These are phyloP conservation scores for Aspergillus pseudonomiae DNA, from an alignment of 2,329 filamentous ascomycete genomes.

Conservation along the genomic window DNA sequence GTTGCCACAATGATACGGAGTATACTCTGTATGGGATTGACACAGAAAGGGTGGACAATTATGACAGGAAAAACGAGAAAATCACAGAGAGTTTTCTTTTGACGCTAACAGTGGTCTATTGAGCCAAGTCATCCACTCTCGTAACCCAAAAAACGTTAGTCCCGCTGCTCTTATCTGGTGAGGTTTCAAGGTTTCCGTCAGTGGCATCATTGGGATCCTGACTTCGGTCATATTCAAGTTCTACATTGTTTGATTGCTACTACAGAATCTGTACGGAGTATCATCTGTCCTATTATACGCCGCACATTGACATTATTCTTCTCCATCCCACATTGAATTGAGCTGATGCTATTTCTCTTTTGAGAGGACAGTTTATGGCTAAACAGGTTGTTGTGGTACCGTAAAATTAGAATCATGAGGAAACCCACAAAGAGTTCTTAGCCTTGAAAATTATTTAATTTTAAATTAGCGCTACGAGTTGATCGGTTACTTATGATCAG, in stretches of 20 bases:
- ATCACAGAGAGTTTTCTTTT: background rate
- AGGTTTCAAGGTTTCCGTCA: background rate
- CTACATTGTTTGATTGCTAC: background rate
- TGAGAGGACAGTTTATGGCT: background rate
- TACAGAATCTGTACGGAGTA: background rate
- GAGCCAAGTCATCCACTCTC: slow-evolving; percentile 7
- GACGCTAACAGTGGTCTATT: slow-evolving; percentile 1
- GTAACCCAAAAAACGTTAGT: background rate
- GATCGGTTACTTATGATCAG: slow-evolving; percentile 8
- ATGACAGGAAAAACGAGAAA: background rate
- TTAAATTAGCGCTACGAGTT: background rate
- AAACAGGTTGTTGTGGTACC: background rate
- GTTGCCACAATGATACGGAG: background rate
- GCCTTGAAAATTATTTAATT: background rate
- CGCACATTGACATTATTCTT: background rate
- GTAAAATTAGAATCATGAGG: background rate
- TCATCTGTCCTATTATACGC: background rate
- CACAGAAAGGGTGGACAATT: background rate
- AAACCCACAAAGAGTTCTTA: background rate
- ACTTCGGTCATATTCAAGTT: no score
- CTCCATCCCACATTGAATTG: background rate
- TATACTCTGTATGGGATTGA: background rate
- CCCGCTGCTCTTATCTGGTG: background rate
- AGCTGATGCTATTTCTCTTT: background rate
- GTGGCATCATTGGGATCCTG: background rate